A percentile compares a stretch with the other conserved stretches of the same genome.
phyloP scores from a whole-genome alignment of 768 basidiomycete species.

The Phanerochaete carnosa region DNA sequence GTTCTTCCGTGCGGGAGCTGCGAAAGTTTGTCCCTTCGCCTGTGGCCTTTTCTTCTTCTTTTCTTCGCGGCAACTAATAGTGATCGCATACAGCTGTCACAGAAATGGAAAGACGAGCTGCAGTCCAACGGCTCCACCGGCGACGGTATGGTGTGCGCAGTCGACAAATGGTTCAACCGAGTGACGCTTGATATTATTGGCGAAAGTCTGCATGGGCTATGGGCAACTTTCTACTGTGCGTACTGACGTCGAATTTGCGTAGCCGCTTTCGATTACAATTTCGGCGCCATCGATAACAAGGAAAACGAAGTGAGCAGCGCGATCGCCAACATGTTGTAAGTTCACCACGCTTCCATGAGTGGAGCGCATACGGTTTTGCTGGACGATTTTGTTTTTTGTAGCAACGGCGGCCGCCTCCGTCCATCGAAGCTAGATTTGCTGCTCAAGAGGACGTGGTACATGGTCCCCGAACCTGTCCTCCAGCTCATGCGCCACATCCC shows the following conservation, averaged over 20 bases:
- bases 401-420: slow-evolving; percentile 27
- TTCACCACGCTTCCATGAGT: no score
- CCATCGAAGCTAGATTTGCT: slow-evolving; percentile 20
- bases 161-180: slow-evolving; percentile 33
- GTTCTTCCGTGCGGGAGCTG: slow-evolving; percentile 22
- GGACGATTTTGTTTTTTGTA: background rate
- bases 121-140: slow-evolving; percentile 36
- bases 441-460: slow-evolving; percentile 28
- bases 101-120: slow-evolving; percentile 19
- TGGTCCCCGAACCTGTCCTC: slow-evolving; percentile 25
- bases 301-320: background rate
- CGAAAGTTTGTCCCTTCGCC: slow-evolving; percentile 11
- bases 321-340: slow-evolving; percentile 16
- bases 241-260: background rate
- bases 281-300: slow-evolving; percentile 24
- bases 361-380: background rate
- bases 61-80: background rate
- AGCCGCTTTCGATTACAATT: slow-evolving; percentile 28
- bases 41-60: no score
- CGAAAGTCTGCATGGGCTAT: slow-evolving; percentile 24
- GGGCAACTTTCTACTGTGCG: background rate
- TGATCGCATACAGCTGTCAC: background rate
- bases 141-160: slow-evolving; percentile 10
- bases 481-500: slow-evolving; percentile 27
- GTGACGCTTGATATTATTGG: slow-evolving; percentile 38